Percentiles rank a stretch among this genome's conserved stretches.
Evolutionary conservation across 148 eudicot genomes (phyloP).

Genomic region (Drosera capensis): DNA sequence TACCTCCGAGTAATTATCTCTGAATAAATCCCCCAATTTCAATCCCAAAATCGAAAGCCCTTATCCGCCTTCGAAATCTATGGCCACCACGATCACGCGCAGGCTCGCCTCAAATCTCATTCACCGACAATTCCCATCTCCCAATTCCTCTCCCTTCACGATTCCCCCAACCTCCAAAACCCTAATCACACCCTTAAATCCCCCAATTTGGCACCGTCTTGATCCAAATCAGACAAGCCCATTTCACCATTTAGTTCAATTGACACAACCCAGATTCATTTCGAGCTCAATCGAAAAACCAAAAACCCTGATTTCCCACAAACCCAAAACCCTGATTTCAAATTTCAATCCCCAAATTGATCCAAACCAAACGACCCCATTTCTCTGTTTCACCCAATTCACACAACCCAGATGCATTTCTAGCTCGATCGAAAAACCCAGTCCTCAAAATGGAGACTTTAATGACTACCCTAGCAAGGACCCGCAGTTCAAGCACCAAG

Average conservation of each 20-base stretch:
- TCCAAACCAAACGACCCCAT: too few species aligned
- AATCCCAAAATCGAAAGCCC: neutral
- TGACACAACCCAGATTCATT: too few species aligned
- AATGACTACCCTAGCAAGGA: conserved; percentile 13
- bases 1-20: too few species aligned
- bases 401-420: neutral
- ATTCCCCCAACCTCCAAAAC: neutral
- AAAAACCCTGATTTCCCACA: too few species aligned
- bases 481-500: conserved; percentile 55
- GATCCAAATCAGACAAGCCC: too few species aligned
- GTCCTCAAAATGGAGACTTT: neutral
- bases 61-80: neutral
- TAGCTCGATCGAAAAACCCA: neutral
- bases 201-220: neutral
- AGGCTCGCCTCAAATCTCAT: neutral
- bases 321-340: too few species aligned
- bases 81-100: neutral
- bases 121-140: neutral
- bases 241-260: too few species aligned
- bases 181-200: neutral
- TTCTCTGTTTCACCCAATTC: too few species aligned
- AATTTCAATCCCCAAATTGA: too few species aligned
- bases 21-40: neutral
- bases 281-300: too few species aligned
- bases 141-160: neutral